Evolutionary conservation across 768 basidiomycete genomes (phyloP).

Genomic region (Russula earlei): DNA sequence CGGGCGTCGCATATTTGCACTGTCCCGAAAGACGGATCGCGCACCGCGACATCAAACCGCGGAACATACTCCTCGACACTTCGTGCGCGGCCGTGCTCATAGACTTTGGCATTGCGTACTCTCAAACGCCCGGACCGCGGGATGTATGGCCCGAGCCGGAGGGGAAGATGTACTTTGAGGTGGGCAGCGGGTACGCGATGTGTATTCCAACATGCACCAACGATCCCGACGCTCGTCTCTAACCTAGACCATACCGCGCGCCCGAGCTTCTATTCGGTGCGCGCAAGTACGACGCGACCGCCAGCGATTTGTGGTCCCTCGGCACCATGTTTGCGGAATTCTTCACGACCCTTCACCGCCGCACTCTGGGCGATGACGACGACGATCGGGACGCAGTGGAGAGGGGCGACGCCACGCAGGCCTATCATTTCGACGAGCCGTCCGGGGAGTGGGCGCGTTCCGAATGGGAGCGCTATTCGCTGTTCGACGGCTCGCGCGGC

Average conservation of each 20-base stretch:
- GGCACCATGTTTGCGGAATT: conserved; percentile 71
- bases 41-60: conserved; percentile 83
- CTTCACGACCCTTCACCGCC: conserved; percentile 52
- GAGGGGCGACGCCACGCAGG: conserved; percentile 24
- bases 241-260: conserved; percentile 68
- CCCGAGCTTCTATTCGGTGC: conserved; percentile 84
- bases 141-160: conserved; percentile 53
- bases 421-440: conserved; percentile 36
- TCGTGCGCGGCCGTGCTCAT: conserved; percentile 62
- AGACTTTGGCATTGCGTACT: conserved; percentile 74
- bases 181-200: conserved; percentile 71
- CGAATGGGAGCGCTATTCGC: conserved; percentile 39
- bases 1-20: conserved; percentile 65
- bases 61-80: conserved; percentile 59
- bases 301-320: conserved; percentile 76
- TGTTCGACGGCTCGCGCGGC: conserved; percentile 68
- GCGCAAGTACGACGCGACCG: conserved; percentile 54
- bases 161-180: conserved; percentile 65
- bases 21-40: conserved; percentile 42
- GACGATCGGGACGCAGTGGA: conserved; percentile 27
- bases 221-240: background rate
- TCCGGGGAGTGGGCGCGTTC: conserved; percentile 22
- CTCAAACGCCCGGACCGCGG: conserved; percentile 13
- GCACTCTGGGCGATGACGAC: conserved; percentile 29
- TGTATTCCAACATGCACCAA: background rate